Evolutionary conservation across 176 grass and related monocot species (phyloP).

Genomic region (Triticum dicoccoides): DNA sequence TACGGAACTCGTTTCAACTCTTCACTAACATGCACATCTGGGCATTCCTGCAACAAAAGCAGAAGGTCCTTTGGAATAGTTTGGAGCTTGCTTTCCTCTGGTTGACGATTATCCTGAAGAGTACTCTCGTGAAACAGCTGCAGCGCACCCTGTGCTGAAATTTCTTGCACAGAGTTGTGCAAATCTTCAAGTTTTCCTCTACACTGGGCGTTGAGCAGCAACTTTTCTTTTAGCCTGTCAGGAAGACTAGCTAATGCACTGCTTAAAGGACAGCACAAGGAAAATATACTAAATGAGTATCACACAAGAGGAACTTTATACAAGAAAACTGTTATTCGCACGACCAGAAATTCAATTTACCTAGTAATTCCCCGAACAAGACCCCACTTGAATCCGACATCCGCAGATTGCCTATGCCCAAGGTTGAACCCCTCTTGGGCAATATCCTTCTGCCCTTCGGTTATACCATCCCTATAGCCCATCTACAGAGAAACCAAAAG

Average conservation of each 20-base stretch:
- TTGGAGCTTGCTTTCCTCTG: slow-evolving; percentile 35
- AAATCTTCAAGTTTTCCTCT: slow-evolving; percentile 37
- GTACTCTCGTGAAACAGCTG: slow-evolving; percentile 33
- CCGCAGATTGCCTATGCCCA: slow-evolving; percentile 72
- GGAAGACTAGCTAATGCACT: slow-evolving; percentile 49
- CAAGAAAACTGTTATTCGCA: neutral
- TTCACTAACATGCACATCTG: slow-evolving; percentile 34
- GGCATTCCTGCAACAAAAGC: slow-evolving; percentile 20
- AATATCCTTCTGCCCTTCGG: slow-evolving; percentile 66
- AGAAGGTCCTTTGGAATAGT: slow-evolving; percentile 21
- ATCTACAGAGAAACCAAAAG: slow-evolving; percentile 42
- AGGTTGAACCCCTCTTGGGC: slow-evolving; percentile 77
- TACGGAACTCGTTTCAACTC: slow-evolving; percentile 6
- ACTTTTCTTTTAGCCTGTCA: slow-evolving; percentile 28
- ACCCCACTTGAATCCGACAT: slow-evolving; percentile 72
- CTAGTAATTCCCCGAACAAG: slow-evolving; percentile 72
- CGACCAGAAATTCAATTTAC: slow-evolving; percentile 5
- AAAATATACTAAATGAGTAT: neutral
- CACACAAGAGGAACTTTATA: neutral
- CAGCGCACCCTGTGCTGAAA: slow-evolving; percentile 40
- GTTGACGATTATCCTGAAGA: slow-evolving; percentile 7
- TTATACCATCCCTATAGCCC: slow-evolving; percentile 87
- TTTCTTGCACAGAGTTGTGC: slow-evolving; percentile 27
- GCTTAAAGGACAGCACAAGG: neutral
- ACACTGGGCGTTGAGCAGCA: slow-evolving; percentile 28